These are phyloP conservation scores for Daldinia decipiens DNA, from an alignment of 495 filamentous ascomycete species.

Conservation along the genomic window DNA sequence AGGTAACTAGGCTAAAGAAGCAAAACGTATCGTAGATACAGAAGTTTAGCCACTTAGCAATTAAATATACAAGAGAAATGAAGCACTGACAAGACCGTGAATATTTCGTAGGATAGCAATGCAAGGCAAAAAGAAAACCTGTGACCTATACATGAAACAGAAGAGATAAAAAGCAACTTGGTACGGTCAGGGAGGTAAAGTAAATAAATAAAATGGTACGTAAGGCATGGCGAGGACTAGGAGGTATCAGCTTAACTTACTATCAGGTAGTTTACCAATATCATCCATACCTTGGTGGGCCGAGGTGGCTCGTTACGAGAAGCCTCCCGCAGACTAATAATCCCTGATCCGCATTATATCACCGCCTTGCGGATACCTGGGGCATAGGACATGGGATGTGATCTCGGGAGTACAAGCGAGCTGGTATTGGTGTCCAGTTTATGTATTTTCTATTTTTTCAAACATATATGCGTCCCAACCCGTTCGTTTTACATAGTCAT, in stretches of 20 bases:
- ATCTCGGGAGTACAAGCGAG: background rate
- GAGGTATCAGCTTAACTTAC: background rate
- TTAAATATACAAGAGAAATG: constrained; percentile 17
- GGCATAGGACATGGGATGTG: background rate
- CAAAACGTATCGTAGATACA: constrained; percentile 10
- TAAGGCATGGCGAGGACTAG: constrained; percentile 3
- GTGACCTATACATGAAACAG: background rate
- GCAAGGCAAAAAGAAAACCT: background rate
- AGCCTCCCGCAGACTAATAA: constrained; percentile 23
- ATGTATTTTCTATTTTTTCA: background rate
- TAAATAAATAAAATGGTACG: constrained; percentile 28
- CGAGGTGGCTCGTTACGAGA: constrained; percentile 34
- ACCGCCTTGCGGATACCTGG: constrained; percentile 13
- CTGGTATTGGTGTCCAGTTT: background rate
- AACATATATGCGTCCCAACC: background rate
- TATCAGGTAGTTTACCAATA: constrained; percentile 1
- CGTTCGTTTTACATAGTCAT: background rate
- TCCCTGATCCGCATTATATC: constrained; percentile 16
- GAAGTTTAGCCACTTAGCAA: constrained; percentile 1
- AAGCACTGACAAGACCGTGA: background rate
- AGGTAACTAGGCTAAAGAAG: constrained; percentile 2
- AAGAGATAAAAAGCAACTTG: background rate
- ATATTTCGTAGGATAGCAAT: background rate
- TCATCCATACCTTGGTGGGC: constrained; percentile 22
- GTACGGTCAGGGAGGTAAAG: background rate